Conservation (phyloP, 2,329 filamentous ascomycete species). For the Claviceps fusiformis region DNA sequence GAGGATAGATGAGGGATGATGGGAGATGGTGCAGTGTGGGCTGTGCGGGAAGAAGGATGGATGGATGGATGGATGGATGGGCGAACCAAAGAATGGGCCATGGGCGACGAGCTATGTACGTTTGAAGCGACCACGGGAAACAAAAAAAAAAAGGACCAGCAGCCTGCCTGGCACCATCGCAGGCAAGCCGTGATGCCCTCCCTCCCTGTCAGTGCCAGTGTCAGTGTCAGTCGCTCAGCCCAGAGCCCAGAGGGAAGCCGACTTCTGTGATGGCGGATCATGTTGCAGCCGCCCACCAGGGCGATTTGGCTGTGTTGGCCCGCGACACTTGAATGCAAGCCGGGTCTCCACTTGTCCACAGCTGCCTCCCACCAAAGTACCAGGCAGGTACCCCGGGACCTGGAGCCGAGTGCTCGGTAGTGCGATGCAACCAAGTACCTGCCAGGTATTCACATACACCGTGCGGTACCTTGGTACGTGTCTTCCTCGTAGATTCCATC, state of each 20-base stretch:
- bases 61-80: not conserved
- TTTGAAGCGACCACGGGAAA: not conserved
- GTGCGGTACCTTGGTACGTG: no score
- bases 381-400: no score
- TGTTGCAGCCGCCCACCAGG: slow-evolving; percentile 8
- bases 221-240: no score
- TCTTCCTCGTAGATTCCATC: no score
- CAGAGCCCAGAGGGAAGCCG: slow-evolving; percentile 5
- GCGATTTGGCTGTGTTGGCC: not conserved
- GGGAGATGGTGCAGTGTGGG: not conserved
- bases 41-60: not conserved
- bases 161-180: not conserved
- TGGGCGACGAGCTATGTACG: no score
- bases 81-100: no score
- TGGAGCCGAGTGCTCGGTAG: no score
- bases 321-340: not conserved
- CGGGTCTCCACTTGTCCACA: no score
- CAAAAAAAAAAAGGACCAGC: not conserved
- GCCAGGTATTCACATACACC: no score
- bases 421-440: no score
- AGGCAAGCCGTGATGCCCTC: slow-evolving; percentile 2
- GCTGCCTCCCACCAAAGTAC: no score
- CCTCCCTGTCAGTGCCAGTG: not conserved
- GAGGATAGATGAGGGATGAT: not conserved
- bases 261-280: slow-evolving; percentile 10